Evolutionary conservation across 2,329 filamentous ascomycete genomes (phyloP).

Genomic region (Arachnopeziza araneosa): DNA sequence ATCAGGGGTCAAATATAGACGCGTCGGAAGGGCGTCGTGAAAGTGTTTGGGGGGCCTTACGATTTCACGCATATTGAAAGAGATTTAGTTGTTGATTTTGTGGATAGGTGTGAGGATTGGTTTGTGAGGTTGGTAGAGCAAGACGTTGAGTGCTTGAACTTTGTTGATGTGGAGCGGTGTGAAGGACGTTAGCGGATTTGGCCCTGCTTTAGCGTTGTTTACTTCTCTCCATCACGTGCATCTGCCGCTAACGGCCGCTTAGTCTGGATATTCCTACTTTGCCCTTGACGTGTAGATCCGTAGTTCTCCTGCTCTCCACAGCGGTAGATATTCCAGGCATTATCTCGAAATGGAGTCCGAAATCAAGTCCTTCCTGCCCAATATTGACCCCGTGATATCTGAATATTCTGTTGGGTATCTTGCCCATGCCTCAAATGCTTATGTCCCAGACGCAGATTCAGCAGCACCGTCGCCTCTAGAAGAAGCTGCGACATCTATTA

Average conservation of each 20-base stretch:
- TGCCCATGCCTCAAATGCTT: conserved; percentile 83
- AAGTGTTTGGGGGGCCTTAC: conserved; percentile 42
- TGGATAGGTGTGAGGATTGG: conserved; percentile 9
- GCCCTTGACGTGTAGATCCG: background rate
- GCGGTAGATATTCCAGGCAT: background rate
- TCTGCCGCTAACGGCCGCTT: background rate
- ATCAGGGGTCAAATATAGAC: conserved; percentile 35
- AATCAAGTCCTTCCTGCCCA: conserved; percentile 76
- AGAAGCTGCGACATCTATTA: conserved; percentile 79
- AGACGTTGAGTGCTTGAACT: conserved; percentile 20
- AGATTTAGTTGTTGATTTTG: conserved; percentile 21
- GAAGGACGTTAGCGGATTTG: background rate
- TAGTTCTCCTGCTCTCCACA: background rate
- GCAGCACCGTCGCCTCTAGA: conserved; percentile 68
- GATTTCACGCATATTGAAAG: conserved; percentile 67
- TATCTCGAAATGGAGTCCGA: conserved; percentile 70
- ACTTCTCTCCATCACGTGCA: background rate
- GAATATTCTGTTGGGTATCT: conserved; percentile 94
- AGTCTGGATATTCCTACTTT: background rate
- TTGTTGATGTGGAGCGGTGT: conserved; percentile 12
- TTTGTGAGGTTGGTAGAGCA: conserved; percentile 17
- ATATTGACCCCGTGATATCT: conserved; percentile 81
- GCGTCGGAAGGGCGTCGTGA: conserved; percentile 30
- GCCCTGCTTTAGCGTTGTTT: background rate
- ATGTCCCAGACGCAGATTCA: conserved; percentile 67